Conservation (phyloP, 768 basidiomycete species). For the Xerocomellus intermedius region DNA sequence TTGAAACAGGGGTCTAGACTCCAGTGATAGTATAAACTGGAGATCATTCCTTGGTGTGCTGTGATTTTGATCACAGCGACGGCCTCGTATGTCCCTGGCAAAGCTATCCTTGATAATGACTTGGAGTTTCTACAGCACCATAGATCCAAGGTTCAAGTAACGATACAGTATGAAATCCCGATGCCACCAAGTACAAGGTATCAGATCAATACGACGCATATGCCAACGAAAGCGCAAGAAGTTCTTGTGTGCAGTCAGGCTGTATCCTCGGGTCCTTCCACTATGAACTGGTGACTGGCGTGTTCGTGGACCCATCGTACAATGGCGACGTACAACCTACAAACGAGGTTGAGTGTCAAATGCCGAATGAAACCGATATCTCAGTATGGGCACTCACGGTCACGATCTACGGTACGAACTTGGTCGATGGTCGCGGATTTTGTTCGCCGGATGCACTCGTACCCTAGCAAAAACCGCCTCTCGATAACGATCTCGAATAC, state of each 20-base stretch:
- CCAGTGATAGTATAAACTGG: neutral
- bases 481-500: constrained; percentile 5
- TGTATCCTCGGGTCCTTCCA: neutral
- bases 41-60: neutral
- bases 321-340: neutral
- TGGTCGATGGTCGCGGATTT: neutral
- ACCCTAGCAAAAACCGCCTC: constrained; percentile 10
- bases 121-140: no score
- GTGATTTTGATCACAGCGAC: no score
- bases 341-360: neutral
- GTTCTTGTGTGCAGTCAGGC: neutral
- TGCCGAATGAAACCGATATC: neutral
- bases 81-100: neutral
- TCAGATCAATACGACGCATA: no score
- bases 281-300: neutral
- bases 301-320: neutral
- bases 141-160: no score
- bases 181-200: no score
- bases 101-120: neutral
- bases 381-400: neutral
- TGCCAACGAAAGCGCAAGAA: neutral
- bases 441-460: constrained; percentile 13
- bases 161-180: no score
- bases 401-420: neutral
- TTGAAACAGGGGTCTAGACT: neutral